A percentile compares a stretch with the other conserved stretches of the same genome.
Conservation (phyloP, 441 rosid species). For the Populus hybrid region DNA sequence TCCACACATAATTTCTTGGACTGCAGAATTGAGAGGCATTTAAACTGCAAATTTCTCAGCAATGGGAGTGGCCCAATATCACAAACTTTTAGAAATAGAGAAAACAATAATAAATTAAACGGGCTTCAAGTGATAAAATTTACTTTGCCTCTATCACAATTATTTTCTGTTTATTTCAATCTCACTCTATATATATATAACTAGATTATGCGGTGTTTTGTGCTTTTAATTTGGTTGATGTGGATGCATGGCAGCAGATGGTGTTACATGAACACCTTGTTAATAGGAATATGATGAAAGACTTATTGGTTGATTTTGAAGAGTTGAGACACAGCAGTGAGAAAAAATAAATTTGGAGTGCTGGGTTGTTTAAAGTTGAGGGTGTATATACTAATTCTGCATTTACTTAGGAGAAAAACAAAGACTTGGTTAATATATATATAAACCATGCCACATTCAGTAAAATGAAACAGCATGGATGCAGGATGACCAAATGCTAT, state of each 20-base stretch:
- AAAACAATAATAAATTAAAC: background rate
- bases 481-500: no score
- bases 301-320: background rate
- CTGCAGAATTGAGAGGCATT: background rate
- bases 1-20: background rate
- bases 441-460: no score
- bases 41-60: background rate
- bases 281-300: background rate
- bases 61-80: background rate
- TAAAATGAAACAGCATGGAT: no score
- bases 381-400: background rate
- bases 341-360: background rate
- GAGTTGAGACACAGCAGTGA: background rate
- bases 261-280: background rate
- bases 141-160: background rate
- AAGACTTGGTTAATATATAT: no score
- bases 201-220: background rate
- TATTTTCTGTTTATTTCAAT: background rate
- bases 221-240: background rate
- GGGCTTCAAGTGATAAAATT: background rate
- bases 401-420: background rate
- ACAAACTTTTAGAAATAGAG: background rate
- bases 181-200: background rate
- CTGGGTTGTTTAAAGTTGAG: background rate
- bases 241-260: background rate